Percentiles rank a stretch among this genome's conserved stretches.
Conservation (phyloP, 345 rosid genomes). For the Linum tenue region DNA sequence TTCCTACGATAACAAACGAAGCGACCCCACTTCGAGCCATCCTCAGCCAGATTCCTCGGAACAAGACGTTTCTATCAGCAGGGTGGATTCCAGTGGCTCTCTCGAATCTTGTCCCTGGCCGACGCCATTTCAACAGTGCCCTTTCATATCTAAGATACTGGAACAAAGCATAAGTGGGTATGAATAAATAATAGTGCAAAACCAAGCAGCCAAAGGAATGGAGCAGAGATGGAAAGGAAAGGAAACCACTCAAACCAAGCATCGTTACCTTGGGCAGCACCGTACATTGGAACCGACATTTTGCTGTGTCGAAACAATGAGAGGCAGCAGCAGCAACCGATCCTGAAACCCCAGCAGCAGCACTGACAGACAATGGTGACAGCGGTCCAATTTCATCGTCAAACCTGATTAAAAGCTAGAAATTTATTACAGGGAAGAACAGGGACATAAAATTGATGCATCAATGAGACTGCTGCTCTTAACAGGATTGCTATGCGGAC, state of each 20-base stretch:
- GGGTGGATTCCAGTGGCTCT: slow-evolving; percentile 89
- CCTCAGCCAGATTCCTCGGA: slow-evolving; percentile 52
- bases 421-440: neutral
- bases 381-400: slow-evolving; percentile 73
- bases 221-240: neutral
- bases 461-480: neutral
- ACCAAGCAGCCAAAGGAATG: no score
- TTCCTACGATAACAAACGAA: slow-evolving; percentile 52
- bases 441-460: no score
- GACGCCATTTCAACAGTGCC: slow-evolving; percentile 59
- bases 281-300: slow-evolving; percentile 63
- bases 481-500: neutral
- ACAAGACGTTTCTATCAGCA: slow-evolving; percentile 58
- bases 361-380: slow-evolving; percentile 54
- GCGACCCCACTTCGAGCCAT: slow-evolving; percentile 68
- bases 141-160: slow-evolving; percentile 72
- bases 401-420: slow-evolving; percentile 30
- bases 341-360: slow-evolving; percentile 82
- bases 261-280: slow-evolving; percentile 72
- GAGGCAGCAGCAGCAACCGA: slow-evolving; percentile 83
- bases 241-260: neutral
- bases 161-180: slow-evolving; percentile 1
- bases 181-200: neutral
- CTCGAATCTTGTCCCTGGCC: slow-evolving; percentile 76
- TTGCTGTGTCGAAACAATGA: slow-evolving; percentile 86